These are phyloP conservation scores for Chenopodium berlandieri DNA, from an alignment of 148 eudicot species.

Conservation along the genomic window DNA sequence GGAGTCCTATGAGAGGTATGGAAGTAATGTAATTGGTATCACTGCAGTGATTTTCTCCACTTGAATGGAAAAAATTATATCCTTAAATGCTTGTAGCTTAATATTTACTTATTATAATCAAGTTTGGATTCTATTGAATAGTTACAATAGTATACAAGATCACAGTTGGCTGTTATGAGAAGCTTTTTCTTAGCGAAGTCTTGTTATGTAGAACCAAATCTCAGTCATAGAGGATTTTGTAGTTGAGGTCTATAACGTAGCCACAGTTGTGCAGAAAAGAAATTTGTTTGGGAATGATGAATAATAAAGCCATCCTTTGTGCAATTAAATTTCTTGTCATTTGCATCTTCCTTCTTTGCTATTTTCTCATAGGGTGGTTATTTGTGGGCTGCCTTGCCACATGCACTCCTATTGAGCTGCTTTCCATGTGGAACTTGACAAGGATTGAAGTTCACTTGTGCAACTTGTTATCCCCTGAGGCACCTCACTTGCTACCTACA, in stretches of 20 bases:
- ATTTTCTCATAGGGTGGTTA: conserved; percentile 48
- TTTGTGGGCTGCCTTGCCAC: conserved; percentile 53
- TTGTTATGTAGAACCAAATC: not conserved
- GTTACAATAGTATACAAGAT: not conserved
- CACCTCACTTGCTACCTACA: conserved; percentile 90
- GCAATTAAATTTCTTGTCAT: not conserved
- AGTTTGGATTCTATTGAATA: not conserved
- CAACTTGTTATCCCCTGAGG: conserved; percentile 93
- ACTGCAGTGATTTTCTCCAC: not conserved
- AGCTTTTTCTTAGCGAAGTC: not conserved
- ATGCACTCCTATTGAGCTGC: conserved; percentile 75
- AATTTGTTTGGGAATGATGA: not conserved
- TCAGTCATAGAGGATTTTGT: not conserved
- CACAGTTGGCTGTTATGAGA: not conserved
- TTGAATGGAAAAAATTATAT: not conserved
- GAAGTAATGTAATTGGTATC: too few species aligned
- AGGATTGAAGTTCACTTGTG: conserved; percentile 88
- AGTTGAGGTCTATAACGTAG: not conserved
- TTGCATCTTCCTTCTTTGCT: not conserved
- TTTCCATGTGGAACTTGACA: conserved; percentile 97
- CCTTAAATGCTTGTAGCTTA: not conserved
- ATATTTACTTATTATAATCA: not conserved
- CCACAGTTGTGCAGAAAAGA: not conserved
- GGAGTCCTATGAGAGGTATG: too few species aligned
- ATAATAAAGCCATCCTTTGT: not conserved